phyloP scores from a whole-genome alignment of 768 basidiomycete species.

The Leccinum arenicola region DNA sequence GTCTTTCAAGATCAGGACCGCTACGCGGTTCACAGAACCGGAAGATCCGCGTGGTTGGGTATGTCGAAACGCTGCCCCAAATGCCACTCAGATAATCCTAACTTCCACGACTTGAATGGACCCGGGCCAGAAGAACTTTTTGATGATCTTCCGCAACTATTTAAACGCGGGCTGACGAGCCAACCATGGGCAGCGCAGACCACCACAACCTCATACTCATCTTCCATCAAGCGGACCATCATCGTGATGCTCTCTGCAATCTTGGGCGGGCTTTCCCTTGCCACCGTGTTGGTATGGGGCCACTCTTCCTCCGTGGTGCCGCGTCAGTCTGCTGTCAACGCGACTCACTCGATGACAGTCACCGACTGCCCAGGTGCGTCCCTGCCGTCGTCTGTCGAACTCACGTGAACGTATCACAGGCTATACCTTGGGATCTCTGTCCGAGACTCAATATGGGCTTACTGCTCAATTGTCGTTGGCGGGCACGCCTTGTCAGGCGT shows the following conservation, averaged over 20 bases:
- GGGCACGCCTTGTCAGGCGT: slow-evolving; percentile 60
- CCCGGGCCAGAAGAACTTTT: too few relatives aligned
- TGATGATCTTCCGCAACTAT: too few relatives aligned
- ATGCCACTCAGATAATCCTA: too few relatives aligned
- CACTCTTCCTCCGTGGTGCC: slow-evolving; percentile 6
- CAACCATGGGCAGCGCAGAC: too few relatives aligned
- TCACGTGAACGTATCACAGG: slow-evolving; percentile 35
- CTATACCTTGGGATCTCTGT: slow-evolving; percentile 48
- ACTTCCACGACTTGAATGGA: too few relatives aligned
- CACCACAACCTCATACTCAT: background rate
- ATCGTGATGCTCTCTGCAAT: slow-evolving; percentile 4
- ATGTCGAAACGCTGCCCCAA: too few relatives aligned
- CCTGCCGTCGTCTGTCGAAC: background rate
- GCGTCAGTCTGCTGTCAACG: slow-evolving; percentile 3
- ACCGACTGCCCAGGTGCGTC: slow-evolving; percentile 31
- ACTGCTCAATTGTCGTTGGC: slow-evolving; percentile 53
- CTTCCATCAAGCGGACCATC: background rate
- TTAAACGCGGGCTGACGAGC: too few relatives aligned
- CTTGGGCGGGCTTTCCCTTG: slow-evolving; percentile 7
- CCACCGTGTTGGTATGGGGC: slow-evolving; percentile 3
- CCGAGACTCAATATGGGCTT: slow-evolving; percentile 46
- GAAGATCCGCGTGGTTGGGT: too few relatives aligned
- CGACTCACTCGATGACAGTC: slow-evolving; percentile 27
- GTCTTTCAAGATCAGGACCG: too few relatives aligned
- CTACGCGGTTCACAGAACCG: too few relatives aligned